These are phyloP conservation scores for Sambucus nigra DNA, from an alignment of 129 eudicot species.

Conservation along the genomic window DNA sequence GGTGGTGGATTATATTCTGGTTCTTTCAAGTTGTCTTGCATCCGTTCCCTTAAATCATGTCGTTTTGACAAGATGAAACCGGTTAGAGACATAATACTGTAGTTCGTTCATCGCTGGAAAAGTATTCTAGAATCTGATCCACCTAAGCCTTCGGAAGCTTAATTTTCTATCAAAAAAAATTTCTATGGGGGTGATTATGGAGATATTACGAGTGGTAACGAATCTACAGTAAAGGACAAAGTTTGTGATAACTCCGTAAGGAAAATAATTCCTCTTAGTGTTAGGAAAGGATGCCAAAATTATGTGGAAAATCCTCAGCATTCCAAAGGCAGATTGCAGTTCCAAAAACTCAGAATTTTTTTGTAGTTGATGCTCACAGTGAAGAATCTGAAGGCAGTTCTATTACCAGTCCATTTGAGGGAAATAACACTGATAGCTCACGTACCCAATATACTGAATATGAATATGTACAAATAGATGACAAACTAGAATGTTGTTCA, in stretches of 20 bases:
- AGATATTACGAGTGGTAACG: conserved; percentile 44
- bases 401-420: conserved; percentile 52
- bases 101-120: conserved; percentile 82
- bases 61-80: conserved; percentile 98
- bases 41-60: conserved; percentile 71
- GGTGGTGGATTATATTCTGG: conserved; percentile 46
- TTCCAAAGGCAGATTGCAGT: conserved; percentile 50
- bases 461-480: conserved; percentile 66
- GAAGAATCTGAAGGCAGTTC: conserved; percentile 86
- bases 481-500: conserved; percentile 64
- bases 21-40: conserved; percentile 58
- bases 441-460: conserved; percentile 43
- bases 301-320: conserved; percentile 33
- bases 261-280: conserved; percentile 51
- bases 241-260: conserved; percentile 20
- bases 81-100: conserved; percentile 75
- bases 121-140: conserved; percentile 48
- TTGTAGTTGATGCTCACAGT: conserved; percentile 32
- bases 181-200: conserved; percentile 44
- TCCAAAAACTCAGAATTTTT: conserved; percentile 45
- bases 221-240: conserved; percentile 39
- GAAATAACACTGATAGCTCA: conserved; percentile 38
- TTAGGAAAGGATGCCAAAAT: conserved; percentile 40
- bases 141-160: conserved; percentile 72
- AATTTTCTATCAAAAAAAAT: conserved; percentile 60